Conservation (phyloP, 805 yeast genomes). For the Tetrapisispora arboricola region DNA sequence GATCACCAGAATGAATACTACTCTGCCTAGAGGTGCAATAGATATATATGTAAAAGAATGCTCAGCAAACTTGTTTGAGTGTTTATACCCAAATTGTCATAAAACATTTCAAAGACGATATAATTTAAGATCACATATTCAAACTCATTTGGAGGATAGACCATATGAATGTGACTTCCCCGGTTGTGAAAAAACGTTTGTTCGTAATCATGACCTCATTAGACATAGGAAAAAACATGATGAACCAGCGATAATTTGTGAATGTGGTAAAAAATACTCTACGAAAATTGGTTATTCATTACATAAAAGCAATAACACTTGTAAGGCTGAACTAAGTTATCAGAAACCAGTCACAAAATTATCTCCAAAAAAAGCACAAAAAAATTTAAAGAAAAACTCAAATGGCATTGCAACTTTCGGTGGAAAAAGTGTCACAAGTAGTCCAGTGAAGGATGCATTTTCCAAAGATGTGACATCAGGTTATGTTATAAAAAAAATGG, state of each 20-base stretch:
- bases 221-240: constrained; percentile 84
- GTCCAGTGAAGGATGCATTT: constrained; percentile 22
- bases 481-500: constrained; percentile 18
- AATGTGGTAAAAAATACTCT: constrained; percentile 87
- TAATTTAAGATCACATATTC: constrained; percentile 90
- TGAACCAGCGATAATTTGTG: constrained; percentile 61
- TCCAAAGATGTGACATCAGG: constrained; percentile 13
- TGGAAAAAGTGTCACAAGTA: constrained; percentile 5
- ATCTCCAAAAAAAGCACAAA: constrained; percentile 22
- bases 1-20: constrained; percentile 24
- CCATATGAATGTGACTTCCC: constrained; percentile 67
- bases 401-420: constrained; percentile 3
- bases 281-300: constrained; percentile 79
- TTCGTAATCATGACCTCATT: constrained; percentile 87
- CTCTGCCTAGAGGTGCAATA: constrained; percentile 79
- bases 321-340: constrained; percentile 51
- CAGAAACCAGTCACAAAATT: constrained; percentile 20
- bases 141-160: constrained; percentile 89
- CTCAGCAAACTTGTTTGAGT: constrained; percentile 60
- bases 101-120: constrained; percentile 81
- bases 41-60: constrained; percentile 80
- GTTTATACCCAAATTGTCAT: constrained; percentile 69
- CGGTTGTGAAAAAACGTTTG: constrained; percentile 75
- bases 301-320: constrained; percentile 69
- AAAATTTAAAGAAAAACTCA: constrained; percentile 5